Base-by-base conservation (phyloP, 2,329 filamentous ascomycete genomes). In the Leptographium lundbergii region DNA sequence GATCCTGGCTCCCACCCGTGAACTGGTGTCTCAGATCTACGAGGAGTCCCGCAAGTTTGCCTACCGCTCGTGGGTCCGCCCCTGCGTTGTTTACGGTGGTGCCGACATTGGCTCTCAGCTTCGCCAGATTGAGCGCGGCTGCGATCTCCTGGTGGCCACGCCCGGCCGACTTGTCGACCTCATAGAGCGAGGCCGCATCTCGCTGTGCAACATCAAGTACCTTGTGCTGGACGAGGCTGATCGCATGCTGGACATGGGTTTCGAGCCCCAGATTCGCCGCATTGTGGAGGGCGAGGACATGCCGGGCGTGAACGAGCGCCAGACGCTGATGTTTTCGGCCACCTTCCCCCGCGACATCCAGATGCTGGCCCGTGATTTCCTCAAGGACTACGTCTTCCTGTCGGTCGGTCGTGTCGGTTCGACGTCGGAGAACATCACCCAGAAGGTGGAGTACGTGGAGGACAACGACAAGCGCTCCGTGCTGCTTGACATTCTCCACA, bases 231-330 rank as follows among this genome's bases (percentile, higher is more conserved):
- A 99, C 68, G 94, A 99, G 84, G 94, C 94, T 74, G 94, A 99
- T 80, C 94, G 94, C 74, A 99, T 99, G 94, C 82, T 99, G 81
- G 94, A 99, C 82, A 99, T 99, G 94, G 94, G 94, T 94, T 99
- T 99, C 81, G 94, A 99, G 81, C 94, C 94, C 69, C 94, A 99
- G 78, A 99, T 99, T 71, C 91, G 94, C 70, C 89, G 92, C 69
- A 97, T 99, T 69, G 94, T 99, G 53, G 92, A 97, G 76, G 91
- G 91, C 62, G 94, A 97, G 77, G 94, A 99, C 69, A 99, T 99
- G 94, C 94, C 94, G 60, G 74, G 75, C 57, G 89, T 92, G 62
- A 77, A 85, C 65, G 78, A 81, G 67, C 91, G 94, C 70, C 94
- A 99, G 77, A 99, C 94, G 59, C 92, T 99, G 80, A 99, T 99